Conservation (phyloP, 805 yeast species). For the Scheffersomyces amazonensis region DNA sequence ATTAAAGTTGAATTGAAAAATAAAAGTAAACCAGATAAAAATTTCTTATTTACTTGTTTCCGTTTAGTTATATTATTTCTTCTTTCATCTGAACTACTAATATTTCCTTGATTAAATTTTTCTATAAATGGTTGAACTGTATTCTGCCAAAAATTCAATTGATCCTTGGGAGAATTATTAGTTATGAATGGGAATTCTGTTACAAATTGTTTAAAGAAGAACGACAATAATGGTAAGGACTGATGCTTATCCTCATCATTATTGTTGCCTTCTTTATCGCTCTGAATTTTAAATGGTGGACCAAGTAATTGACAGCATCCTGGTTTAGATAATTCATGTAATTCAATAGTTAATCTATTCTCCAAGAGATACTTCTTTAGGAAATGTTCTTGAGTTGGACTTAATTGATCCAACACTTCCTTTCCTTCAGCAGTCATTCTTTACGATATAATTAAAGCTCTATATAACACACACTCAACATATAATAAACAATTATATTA, state of each 20-base stretch:
- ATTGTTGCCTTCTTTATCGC: background rate
- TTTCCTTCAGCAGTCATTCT: too few species aligned
- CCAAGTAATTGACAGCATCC: slow-evolving; percentile 71
- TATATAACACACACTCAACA: too few species aligned
- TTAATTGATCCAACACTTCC: slow-evolving; percentile 23
- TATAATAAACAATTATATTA: too few species aligned
- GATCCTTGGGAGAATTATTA: slow-evolving; percentile 43
- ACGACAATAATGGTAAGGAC: slow-evolving; percentile 66
- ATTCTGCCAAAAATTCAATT: slow-evolving; percentile 64
- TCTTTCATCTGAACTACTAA: slow-evolving; percentile 73
- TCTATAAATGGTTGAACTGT: slow-evolving; percentile 82
- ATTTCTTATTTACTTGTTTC: slow-evolving; percentile 55
- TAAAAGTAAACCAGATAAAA: slow-evolving; percentile 62
- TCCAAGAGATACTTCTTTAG: slow-evolving; percentile 78
- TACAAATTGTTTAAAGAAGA: slow-evolving; percentile 60
- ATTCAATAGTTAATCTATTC: slow-evolving; percentile 60
- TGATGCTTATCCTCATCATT: slow-evolving; percentile 10
- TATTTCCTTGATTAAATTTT: slow-evolving; percentile 66
- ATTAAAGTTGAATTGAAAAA: slow-evolving; percentile 75
- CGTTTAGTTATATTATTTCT: slow-evolving; percentile 65
- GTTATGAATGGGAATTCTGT: slow-evolving; percentile 75
- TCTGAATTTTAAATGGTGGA: slow-evolving; percentile 56
- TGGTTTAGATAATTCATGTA: slow-evolving; percentile 55
- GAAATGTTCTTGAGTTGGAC: slow-evolving; percentile 79
- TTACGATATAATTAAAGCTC: too few species aligned